A percentile compares a stretch with the other conserved stretches of the same genome.
phyloP scores from a whole-genome alignment of 2,329 filamentous ascomycete species.

The Aspergillus floridensis region DNA sequence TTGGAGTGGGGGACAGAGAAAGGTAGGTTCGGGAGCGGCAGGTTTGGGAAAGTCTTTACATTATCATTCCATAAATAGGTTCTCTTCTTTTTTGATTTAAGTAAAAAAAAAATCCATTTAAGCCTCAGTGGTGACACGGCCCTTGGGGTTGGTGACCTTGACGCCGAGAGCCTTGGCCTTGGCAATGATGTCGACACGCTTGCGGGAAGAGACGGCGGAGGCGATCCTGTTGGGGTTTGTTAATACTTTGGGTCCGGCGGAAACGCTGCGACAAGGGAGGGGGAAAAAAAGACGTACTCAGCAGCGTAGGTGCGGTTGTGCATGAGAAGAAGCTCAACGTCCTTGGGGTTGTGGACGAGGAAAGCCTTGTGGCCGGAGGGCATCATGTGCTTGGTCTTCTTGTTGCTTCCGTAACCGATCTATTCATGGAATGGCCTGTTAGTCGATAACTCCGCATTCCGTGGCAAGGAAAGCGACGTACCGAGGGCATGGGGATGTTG shows the following conservation, averaged over 20 bases:
- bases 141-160: conserved; percentile 99
- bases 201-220: conserved; percentile 96
- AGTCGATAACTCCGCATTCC: conserved; percentile 2
- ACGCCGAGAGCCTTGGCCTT: conserved; percentile 97
- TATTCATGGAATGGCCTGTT: conserved; percentile 39
- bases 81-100: conserved; percentile 16
- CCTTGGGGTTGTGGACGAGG: conserved; percentile 94
- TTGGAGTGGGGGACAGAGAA: background rate
- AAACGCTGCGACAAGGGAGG: conserved; percentile 24
- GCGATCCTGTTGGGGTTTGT: conserved; percentile 67
- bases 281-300: conserved; percentile 64
- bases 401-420: conserved; percentile 99
- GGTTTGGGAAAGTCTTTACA: background rate
- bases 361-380: conserved; percentile 99
- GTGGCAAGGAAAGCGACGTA: conserved; percentile 54
- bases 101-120: conserved; percentile 53
- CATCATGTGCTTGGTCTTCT: conserved; percentile 98
- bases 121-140: conserved; percentile 93
- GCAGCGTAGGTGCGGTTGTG: conserved; percentile 99
- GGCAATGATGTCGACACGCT: conserved; percentile 96
- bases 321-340: conserved; percentile 98
- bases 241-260: background rate
- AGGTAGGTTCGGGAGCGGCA: background rate
- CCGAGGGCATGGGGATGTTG: conserved; percentile 94
- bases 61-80: background rate